Evolutionary conservation across 2,329 filamentous ascomycete species (phyloP).

Genomic region (Botrytis sinoallii): DNA sequence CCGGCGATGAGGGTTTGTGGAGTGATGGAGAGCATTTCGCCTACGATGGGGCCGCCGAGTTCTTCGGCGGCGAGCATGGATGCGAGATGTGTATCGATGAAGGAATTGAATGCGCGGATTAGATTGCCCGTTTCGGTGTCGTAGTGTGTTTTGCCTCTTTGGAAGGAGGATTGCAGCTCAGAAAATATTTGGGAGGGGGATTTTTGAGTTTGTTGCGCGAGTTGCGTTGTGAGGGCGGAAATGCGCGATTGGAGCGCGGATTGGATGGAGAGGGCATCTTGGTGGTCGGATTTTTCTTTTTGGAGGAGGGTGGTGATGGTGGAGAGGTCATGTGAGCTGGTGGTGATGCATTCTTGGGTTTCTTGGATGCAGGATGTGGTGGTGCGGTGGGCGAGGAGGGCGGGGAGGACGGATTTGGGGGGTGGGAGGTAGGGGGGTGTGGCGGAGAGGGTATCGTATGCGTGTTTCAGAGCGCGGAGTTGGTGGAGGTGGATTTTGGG

Average conservation of each 20-base stretch:
- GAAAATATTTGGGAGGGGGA: conserved; percentile 1
- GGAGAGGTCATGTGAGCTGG: conserved; percentile 45
- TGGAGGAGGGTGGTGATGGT: conserved; percentile 49
- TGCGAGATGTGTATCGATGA: conserved; percentile 69
- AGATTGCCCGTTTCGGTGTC: conserved; percentile 59
- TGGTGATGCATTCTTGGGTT: conserved; percentile 56
- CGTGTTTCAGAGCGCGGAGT: conserved; percentile 55
- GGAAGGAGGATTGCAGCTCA: not conserved
- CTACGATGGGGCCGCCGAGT: conserved; percentile 77
- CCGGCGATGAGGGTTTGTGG: conserved; percentile 56
- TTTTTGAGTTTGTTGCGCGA: conserved; percentile 7
- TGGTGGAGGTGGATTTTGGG: conserved; percentile 43
- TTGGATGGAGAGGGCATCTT: conserved; percentile 55
- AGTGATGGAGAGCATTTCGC: conserved; percentile 66
- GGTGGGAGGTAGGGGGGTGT: conserved; percentile 64
- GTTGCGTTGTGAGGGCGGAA: conserved; percentile 47
- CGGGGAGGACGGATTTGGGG: conserved; percentile 65
- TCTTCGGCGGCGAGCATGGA: conserved; percentile 79
- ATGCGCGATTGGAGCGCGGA: conserved; percentile 57
- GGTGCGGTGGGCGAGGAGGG: conserved; percentile 67
- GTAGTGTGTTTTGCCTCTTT: conserved; percentile 53
- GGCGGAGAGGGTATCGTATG: conserved; percentile 62
- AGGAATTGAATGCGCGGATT: conserved; percentile 62
- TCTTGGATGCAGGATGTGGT: conserved; percentile 63
- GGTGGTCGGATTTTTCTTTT: conserved; percentile 48